Evolutionary conservation across 257 asterid genomes (phyloP).

Genomic region (Ehretia macrophylla): DNA sequence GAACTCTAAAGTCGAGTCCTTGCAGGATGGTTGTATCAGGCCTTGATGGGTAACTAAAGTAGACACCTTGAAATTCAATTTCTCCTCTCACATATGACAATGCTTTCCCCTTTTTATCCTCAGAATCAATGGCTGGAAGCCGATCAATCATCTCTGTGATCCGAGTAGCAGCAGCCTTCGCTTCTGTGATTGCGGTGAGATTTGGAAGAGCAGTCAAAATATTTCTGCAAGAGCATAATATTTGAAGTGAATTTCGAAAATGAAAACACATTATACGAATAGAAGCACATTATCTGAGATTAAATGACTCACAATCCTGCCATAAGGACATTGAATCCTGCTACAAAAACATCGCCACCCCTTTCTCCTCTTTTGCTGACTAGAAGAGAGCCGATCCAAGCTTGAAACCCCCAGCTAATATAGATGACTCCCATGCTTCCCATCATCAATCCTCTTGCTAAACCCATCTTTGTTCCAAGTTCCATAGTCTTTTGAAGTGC

Average conservation of each 20-base stretch:
- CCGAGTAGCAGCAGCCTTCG: conserved; percentile 69
- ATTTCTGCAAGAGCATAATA: conserved; percentile 34
- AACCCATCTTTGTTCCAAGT: conserved; percentile 60
- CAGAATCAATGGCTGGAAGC: conserved; percentile 72
- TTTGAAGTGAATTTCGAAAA: neutral
- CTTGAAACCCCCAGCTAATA: conserved; percentile 86
- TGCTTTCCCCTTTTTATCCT: conserved; percentile 52
- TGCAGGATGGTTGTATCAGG: conserved; percentile 63
- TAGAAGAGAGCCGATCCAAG: conserved; percentile 69
- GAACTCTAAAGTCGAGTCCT: conserved; percentile 52
- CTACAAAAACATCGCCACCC: conserved; percentile 89
- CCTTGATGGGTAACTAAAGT: conserved; percentile 71
- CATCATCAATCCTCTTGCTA: conserved; percentile 66
- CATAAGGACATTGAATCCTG: conserved; percentile 64
- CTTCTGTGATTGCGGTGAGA: conserved; percentile 79
- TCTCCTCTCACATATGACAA: conserved; percentile 53
- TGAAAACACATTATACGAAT: conserved; percentile 36
- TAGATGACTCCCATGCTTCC: conserved; percentile 72
- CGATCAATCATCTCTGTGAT: conserved; percentile 54
- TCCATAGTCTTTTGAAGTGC: conserved; percentile 49
- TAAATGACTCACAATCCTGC: conserved; percentile 79
- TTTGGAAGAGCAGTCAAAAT: conserved; percentile 73
- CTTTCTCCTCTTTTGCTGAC: conserved; percentile 62
- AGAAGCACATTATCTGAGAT: conserved; percentile 60
- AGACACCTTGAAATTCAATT: conserved; percentile 54